These are phyloP conservation scores for Penicillium fimorum DNA, from an alignment of 495 filamentous ascomycete species.

Conservation along the genomic window DNA sequence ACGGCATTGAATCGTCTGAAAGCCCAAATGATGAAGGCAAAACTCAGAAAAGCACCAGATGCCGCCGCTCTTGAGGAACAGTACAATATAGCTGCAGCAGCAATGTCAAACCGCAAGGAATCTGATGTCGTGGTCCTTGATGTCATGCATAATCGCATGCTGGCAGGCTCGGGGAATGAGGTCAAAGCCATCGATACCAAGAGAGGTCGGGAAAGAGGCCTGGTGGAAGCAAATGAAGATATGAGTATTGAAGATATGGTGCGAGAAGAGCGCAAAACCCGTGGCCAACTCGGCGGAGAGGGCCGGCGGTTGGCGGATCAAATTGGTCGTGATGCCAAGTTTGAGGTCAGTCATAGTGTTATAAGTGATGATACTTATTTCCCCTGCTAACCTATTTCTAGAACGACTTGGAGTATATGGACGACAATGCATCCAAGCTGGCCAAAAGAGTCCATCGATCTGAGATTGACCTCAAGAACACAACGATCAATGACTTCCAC, in stretches of 20 bases:
- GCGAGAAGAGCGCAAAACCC: constrained; percentile 80
- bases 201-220: constrained; percentile 74
- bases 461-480: constrained; percentile 84
- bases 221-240: constrained; percentile 86
- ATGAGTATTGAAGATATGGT: constrained; percentile 98
- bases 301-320: constrained; percentile 80
- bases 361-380: not conserved
- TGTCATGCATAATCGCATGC: constrained; percentile 83
- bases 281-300: constrained; percentile 76
- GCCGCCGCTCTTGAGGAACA: constrained; percentile 76
- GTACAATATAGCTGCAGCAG: constrained; percentile 70
- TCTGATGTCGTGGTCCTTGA: constrained; percentile 74
- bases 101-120: constrained; percentile 56
- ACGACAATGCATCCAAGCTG: constrained; percentile 90
- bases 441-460: constrained; percentile 87
- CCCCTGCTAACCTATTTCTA: constrained; percentile 36
- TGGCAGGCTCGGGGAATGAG: constrained; percentile 72
- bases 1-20: constrained; percentile 85
- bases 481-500: constrained; percentile 83
- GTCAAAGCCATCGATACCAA: constrained; percentile 72
- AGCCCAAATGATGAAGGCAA: constrained; percentile 92
- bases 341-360: constrained; percentile 55
- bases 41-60: constrained; percentile 70
- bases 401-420: constrained; percentile 94
- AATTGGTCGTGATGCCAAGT: constrained; percentile 89